Conservation (phyloP, 164 flowering plant species). For the Tetracentron sinense region DNA sequence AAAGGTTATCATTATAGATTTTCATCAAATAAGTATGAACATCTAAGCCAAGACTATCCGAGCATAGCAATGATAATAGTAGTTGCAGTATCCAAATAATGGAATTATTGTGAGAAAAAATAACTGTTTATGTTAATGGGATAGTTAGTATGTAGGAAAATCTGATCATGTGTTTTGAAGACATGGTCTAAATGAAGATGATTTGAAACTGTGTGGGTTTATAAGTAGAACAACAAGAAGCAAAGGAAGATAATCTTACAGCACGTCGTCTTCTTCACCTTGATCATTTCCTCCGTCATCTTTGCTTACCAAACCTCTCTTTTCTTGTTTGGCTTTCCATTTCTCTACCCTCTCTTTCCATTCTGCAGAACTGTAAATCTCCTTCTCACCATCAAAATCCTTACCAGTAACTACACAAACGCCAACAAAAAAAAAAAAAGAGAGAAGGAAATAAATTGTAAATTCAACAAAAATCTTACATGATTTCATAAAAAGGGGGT, state of each 20-base stretch:
- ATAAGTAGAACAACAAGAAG: neutral
- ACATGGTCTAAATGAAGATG: too few relatives aligned
- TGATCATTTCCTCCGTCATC: slow-evolving; percentile 52
- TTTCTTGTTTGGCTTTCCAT: slow-evolving; percentile 92
- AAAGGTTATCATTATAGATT: too few relatives aligned
- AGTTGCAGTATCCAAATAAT: too few relatives aligned
- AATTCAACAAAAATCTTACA: neutral
- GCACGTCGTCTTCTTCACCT: slow-evolving; percentile 63
- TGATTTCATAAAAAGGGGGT: neutral
- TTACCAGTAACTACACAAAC: slow-evolving; percentile 50
- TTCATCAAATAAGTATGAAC: too few relatives aligned
- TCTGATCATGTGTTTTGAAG: too few relatives aligned
- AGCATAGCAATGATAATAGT: too few relatives aligned
- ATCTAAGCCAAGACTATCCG: too few relatives aligned
- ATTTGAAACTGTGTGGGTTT: too few relatives aligned
- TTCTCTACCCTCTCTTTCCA: slow-evolving; percentile 96
- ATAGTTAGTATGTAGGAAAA: too few relatives aligned
- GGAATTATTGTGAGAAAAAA: too few relatives aligned
- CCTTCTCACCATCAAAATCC: slow-evolving; percentile 77
- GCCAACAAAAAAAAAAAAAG: neutral
- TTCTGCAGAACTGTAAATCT: slow-evolving; percentile 47
- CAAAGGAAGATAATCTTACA: slow-evolving; percentile 39
- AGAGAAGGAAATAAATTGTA: neutral
- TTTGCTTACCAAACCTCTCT: slow-evolving; percentile 68
- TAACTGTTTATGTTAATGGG: too few relatives aligned